phyloP scores from a whole-genome alignment of 176 grass and related monocot species.

The Panicum miliaceum region DNA sequence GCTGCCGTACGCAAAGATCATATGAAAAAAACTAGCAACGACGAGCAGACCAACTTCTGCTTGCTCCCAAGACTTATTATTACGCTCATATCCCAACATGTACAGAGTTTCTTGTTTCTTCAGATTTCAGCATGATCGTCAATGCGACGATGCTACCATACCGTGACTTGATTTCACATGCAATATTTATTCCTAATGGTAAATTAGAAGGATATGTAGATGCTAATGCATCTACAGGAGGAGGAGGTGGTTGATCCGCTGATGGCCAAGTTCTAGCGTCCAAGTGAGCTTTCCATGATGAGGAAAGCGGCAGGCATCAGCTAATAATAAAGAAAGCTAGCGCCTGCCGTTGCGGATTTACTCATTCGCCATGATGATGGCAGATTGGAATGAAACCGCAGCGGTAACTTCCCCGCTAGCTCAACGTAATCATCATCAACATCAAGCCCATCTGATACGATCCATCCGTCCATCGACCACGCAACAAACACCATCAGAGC shows the following conservation, averaged over 20 bases:
- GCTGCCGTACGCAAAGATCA: neutral
- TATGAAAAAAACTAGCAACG: neutral
- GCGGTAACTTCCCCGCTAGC: slow-evolving; percentile 44
- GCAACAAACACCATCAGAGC: neutral
- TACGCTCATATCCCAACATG: neutral
- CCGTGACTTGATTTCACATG: too few species aligned
- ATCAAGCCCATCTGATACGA: neutral
- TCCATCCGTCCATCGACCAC: neutral
- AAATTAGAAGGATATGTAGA: neutral
- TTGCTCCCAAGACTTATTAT: neutral
- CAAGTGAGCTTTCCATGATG: slow-evolving; percentile 55
- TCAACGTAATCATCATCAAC: neutral
- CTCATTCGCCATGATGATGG: slow-evolving; percentile 54
- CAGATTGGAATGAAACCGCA: slow-evolving; percentile 24
- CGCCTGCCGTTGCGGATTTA: slow-evolving; percentile 5
- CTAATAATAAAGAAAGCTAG: neutral
- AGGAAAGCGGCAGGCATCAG: slow-evolving; percentile 36
- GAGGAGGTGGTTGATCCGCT: neutral
- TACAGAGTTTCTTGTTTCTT: neutral
- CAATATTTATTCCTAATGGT: neutral
- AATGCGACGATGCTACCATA: neutral
- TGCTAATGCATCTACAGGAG: neutral
- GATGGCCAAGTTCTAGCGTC: slow-evolving; percentile 26
- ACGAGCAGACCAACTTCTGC: neutral
- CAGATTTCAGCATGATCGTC: neutral